Conservation (phyloP, 73 alveolate species). For the Chromera velia region DNA sequence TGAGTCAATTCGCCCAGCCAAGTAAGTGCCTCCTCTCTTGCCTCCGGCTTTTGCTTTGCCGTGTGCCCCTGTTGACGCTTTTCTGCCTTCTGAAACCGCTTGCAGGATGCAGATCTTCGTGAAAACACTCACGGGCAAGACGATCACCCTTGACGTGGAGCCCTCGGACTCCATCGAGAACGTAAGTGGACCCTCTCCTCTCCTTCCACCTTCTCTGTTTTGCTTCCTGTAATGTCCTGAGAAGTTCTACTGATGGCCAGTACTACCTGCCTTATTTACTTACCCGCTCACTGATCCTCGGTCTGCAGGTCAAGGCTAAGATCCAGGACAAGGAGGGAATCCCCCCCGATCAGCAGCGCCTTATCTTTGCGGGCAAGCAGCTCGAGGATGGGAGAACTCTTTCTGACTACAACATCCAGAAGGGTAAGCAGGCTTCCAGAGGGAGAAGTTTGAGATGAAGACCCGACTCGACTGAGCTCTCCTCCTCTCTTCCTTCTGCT, state of each 20-base stretch:
- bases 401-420: conserved; percentile 74
- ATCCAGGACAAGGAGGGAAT: conserved; percentile 30
- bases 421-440: no score
- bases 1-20: no score
- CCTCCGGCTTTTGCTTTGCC: not conserved
- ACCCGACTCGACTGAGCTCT: no score
- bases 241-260: no score
- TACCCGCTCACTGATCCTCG: no score
- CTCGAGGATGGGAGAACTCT: conserved; percentile 61
- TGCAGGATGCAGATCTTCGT: not conserved
- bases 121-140: not conserved
- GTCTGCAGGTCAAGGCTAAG: not conserved
- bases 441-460: no score
- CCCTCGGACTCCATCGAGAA: not conserved
- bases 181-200: not conserved
- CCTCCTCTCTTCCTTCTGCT: no score
- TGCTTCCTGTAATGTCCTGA: not conserved
- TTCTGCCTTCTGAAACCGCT: not conserved
- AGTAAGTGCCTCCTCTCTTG: not conserved
- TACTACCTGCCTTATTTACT: no score
- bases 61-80: not conserved
- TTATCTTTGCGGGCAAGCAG: conserved; percentile 36
- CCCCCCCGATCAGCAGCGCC: conserved; percentile 30
- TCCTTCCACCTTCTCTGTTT: not conserved
- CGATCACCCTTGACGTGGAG: not conserved